phyloP scores from a whole-genome alignment of 225 moss, liverwort and hornwort species.

The Thuidium tamariscinum region DNA sequence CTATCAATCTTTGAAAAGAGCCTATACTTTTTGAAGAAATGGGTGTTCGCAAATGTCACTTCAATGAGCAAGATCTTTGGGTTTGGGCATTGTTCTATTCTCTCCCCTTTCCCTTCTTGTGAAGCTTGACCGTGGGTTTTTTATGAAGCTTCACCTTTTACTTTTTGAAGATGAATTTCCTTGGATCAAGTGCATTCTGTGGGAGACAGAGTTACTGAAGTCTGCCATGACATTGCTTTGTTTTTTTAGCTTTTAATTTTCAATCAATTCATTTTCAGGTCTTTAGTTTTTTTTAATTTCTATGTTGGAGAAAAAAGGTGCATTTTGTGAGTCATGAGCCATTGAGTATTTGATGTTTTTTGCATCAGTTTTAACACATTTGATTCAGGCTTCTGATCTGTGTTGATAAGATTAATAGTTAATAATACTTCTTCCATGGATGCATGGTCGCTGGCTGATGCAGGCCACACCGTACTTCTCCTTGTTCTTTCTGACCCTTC shows the following conservation, averaged over 20 bases:
- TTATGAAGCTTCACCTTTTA: accelerated
- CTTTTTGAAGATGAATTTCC: background rate
- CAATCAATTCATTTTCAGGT: background rate
- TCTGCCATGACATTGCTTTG: too few species aligned
- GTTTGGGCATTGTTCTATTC: background rate
- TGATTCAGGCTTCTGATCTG: background rate
- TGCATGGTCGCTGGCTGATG: background rate
- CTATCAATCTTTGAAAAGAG: background rate
- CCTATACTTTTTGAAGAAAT: too few species aligned
- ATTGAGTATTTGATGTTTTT: background rate
- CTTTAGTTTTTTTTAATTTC: too few species aligned
- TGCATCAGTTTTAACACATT: background rate
- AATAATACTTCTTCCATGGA: too few species aligned
- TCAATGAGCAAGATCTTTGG: background rate
- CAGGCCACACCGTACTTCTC: slow-evolving; percentile 32
- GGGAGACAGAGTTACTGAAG: background rate
- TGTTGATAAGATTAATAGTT: background rate
- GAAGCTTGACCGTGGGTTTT: background rate
- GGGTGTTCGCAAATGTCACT: background rate
- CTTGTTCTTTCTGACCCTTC: background rate
- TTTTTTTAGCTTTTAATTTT: background rate
- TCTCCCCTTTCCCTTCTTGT: background rate
- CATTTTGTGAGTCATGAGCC: background rate
- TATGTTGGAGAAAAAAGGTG: too few species aligned
- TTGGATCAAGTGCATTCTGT: background rate